A percentile compares a stretch with the other conserved stretches of the same genome.
Conservation (phyloP, 352 stramenopile species). For the Phytophthora fragariae region DNA sequence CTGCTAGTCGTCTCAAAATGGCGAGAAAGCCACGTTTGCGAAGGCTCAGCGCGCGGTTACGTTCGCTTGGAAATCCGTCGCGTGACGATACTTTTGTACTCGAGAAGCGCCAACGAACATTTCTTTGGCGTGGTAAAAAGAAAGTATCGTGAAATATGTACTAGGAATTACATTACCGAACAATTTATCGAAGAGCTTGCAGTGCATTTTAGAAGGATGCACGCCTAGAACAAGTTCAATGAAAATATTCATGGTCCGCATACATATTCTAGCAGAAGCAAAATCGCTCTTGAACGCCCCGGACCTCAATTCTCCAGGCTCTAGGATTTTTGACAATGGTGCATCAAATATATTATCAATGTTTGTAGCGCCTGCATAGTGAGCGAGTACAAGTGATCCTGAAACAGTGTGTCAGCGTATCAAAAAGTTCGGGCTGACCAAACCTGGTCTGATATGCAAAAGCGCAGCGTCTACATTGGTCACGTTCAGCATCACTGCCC, state of each 20-base stretch:
- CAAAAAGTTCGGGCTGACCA: background rate
- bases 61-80: no score
- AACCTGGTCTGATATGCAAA: background rate
- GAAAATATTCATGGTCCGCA: background rate
- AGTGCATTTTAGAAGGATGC: no score
- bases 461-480: background rate
- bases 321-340: no score
- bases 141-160: no score
- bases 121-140: no score
- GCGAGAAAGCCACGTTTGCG: no score
- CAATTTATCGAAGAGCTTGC: background rate
- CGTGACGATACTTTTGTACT: no score
- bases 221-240: background rate
- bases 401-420: background rate
- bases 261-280: background rate
- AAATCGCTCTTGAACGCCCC: background rate
- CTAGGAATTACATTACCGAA: background rate
- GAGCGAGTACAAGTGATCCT: background rate
- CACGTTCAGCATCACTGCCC: background rate
- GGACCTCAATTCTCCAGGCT: no score
- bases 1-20: no score
- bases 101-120: no score
- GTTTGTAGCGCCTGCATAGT: background rate
- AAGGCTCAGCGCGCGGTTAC: no score
- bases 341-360: background rate